These are phyloP conservation scores for Tremella fuciformis DNA, from an alignment of 768 basidiomycete genomes.

Conservation along the genomic window DNA sequence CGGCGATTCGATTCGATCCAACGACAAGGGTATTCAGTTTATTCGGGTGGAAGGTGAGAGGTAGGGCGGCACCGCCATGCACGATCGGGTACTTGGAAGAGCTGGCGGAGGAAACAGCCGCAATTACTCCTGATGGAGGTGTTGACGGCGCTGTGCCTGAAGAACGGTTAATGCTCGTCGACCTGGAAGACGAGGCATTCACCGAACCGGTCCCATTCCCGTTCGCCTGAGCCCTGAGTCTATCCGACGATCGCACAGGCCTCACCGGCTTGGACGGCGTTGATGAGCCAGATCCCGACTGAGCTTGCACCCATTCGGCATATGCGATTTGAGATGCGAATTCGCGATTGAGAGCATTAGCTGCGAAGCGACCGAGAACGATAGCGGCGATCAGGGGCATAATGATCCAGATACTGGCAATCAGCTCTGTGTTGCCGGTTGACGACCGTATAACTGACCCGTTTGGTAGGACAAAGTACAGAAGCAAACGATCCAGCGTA, in stretches of 20 bases:
- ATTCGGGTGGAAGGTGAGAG: conserved; percentile 46
- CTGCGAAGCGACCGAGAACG: conserved; percentile 65
- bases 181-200: conserved; percentile 2
- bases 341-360: conserved; percentile 48
- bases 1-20: conserved; percentile 75
- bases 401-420: conserved; percentile 69
- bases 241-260: not conserved
- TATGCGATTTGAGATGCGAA: conserved; percentile 35
- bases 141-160: not conserved
- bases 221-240: conserved; percentile 1
- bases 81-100: conserved; percentile 8
- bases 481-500: conserved; percentile 54
- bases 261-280: not conserved
- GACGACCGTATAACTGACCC: conserved; percentile 15
- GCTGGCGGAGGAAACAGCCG: not conserved
- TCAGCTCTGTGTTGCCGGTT: conserved; percentile 3
- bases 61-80: conserved; percentile 33
- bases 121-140: not conserved
- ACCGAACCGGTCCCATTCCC: conserved; percentile 4
- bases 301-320: conserved; percentile 20
- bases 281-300: not conserved
- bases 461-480: conserved; percentile 73
- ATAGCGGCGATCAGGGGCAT: conserved; percentile 64
- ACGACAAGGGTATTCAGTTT: conserved; percentile 62
- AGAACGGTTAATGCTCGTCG: conserved; percentile 4